Base-by-base conservation (phyloP, 2,329 filamentous ascomycete genomes). In the Escovopsis sp. region DNA sequence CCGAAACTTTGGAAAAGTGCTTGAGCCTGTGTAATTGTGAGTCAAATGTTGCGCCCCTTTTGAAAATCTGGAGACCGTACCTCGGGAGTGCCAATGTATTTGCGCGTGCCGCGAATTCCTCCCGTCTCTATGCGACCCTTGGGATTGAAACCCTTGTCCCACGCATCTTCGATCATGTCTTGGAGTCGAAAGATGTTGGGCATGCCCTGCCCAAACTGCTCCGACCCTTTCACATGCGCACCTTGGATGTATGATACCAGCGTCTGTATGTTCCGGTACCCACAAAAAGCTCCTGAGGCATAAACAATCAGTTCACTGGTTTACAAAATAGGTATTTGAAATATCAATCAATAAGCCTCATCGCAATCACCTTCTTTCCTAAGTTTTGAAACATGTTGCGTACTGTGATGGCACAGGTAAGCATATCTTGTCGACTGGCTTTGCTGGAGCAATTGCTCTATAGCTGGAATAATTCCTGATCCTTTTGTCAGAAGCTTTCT, bases 211-310 rank as follows among this genome's bases (percentile, higher is more conserved):
- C 66, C 59, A 45, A 94, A 84, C 39, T 66, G 61, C 35, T 79
- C 67, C 46, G 72, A 60, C 0, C 82, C 84, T 11, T 67, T 61
- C 11, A 67, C 67, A 34, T 65, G 59, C 1, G 74, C 64, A 8
- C 71, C 73, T 45, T 80, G 74, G 18, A 95, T 75, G 57, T 85
- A 88, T 0, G 87, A 89, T 12, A 82, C 66, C 51, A 95, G 62
- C 79, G 93, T 93, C 58, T 96, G 91, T 30, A 94, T 93, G 55
- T 94, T 96, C 35, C 89, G 75, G 58, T 95, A 96, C 4, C 89
- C 89, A 57, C 89, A 96, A 58, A 96, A 96, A 6, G 86, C 84
- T 19, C 87, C 87, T 75, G 19, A 33, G 15, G 10, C 8, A 33
- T 12, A 38, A 12, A 3, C 8, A 32, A 9, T 32, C 8, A 32